Evolutionary conservation across 108 stramenopile genomes (phyloP), one percentile per base, ranked within the genome.

Genomic region (Cyclostephanos tholiformis): DNA sequence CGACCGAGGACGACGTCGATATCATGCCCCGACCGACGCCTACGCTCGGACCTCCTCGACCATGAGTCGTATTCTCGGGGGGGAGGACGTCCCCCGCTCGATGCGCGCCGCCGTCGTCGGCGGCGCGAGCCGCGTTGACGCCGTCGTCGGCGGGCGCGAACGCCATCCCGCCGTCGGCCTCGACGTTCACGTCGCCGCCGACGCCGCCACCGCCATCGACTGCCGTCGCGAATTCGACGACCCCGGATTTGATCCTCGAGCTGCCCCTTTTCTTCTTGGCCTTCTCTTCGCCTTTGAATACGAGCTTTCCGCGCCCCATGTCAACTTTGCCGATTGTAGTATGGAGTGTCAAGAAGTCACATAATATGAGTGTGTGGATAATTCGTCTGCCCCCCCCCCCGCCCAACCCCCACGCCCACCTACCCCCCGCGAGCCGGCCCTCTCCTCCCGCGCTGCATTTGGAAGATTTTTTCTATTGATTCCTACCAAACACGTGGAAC

Each of bases 1-100:
- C 83, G 11, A 94, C 93, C 12, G 91, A 88, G 11, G 88, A 89
- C 16, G 89, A 90, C 13, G 93, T 79, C 20, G 93, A 89, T 30
- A 94, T 91, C 32, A 71, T 36, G 14, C 93, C 93, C 11, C 74
- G 80, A 20, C 93, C 93, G 23, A 62, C 64, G 46, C 76, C 53
- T 2, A 91, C 67, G 27, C 67, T 60, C 14, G 90, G 90, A 6
- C 39, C 27, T 10, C 51, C 39, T 20, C 63, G 56, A 14, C 29
- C 22, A 23, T 64, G 46, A 38, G 61, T 20, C 32, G 61, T 11
- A 44, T 62, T 30, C 16, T 50, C 61, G n/a, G n/a, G n/a, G 12
- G 22, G 49, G 64, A 35, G 48, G 27, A 11, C 63, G 20, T 23
- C 48, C 6, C 16, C 50, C 51, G 25, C 55, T 23, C 30, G 5